Percentiles rank a stretch among this genome's conserved stretches.
phyloP scores from a whole-genome alignment of 2,329 filamentous ascomycete genomes.

The Aspergillus sergii region DNA sequence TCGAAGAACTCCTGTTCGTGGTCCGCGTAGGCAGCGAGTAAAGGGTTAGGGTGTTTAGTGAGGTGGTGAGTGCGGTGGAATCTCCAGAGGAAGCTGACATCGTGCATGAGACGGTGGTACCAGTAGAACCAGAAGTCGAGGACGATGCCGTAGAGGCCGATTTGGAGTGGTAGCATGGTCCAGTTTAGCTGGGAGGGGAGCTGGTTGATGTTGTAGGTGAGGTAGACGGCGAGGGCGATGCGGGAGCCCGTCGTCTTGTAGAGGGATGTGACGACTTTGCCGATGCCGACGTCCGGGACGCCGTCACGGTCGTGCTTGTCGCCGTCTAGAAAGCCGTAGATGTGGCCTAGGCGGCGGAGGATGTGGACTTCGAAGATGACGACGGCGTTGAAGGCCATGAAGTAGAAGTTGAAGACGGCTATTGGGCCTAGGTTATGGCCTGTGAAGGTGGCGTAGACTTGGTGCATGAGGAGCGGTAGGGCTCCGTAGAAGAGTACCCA shows the following conservation, averaged over 20 bases:
- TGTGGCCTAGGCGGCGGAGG: conserved; percentile 13
- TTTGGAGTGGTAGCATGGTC: conserved; percentile 4
- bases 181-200: conserved; percentile 8
- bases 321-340: conserved; percentile 14
- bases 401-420: conserved; percentile 14
- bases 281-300: conserved; percentile 13
- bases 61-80: conserved; percentile 20
- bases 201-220: conserved; percentile 5
- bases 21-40: conserved; percentile 15
- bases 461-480: conserved; percentile 11
- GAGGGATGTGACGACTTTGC: conserved; percentile 7
- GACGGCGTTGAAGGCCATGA: conserved; percentile 11
- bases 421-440: conserved; percentile 5
- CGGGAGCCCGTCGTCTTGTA: conserved; percentile 9
- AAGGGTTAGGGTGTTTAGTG: conserved; percentile 15
- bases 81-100: conserved; percentile 12
- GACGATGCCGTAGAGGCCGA: conserved; percentile 14
- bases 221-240: conserved; percentile 1
- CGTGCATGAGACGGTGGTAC: conserved; percentile 17
- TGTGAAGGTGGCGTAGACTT: conserved; percentile 8
- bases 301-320: conserved; percentile 17
- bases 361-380: conserved; percentile 10
- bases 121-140: conserved; percentile 22
- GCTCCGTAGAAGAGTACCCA: conserved; percentile 8
- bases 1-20: conserved; percentile 16